Conservation (phyloP, 2,329 filamentous ascomycete genomes). For the Fusarium bulbicola region DNA sequence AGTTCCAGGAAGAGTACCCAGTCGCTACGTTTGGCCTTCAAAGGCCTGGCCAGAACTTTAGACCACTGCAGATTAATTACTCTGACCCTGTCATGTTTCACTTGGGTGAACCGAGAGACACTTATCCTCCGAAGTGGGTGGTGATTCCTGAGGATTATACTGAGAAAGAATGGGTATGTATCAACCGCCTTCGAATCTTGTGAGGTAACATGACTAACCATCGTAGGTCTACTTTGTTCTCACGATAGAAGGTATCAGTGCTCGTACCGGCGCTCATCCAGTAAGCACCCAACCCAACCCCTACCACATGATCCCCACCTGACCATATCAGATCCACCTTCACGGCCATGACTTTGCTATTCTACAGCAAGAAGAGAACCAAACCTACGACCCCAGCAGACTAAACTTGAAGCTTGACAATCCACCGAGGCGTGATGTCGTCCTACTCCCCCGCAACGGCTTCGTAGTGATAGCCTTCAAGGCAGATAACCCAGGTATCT, state of each 20-base stretch:
- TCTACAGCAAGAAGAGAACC: conserved; percentile 25
- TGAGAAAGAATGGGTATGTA: conserved; percentile 28
- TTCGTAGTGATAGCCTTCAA: conserved; percentile 59
- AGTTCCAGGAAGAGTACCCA: conserved; percentile 12
- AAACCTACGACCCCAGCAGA: conserved; percentile 10
- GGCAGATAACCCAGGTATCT: conserved; percentile 57
- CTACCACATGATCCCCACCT: accelerated
- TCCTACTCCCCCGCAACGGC: conserved; percentile 53
- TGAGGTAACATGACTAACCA: accelerated
- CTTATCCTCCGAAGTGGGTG: conserved; percentile 22
- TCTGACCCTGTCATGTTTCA: conserved; percentile 28
- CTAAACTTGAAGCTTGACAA: conserved; percentile 46
- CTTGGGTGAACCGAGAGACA: not conserved
- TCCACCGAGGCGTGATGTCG: conserved; percentile 61
- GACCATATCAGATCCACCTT: conserved; percentile 24
- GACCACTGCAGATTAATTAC: conserved; percentile 30
- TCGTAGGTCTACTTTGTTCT: conserved; percentile 27
- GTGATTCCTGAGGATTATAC: conserved; percentile 34
- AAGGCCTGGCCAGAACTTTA: conserved; percentile 6
- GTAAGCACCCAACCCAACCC: not conserved
- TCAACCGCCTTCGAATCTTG: accelerated
- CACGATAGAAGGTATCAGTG: conserved; percentile 14
- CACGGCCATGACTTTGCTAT: conserved; percentile 38
- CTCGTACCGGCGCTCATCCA: conserved; percentile 18
- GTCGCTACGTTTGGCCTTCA: conserved; percentile 24